phyloP scores from a whole-genome alignment of 2,329 filamentous ascomycete species.

The Colletotrichum orbiculare region DNA sequence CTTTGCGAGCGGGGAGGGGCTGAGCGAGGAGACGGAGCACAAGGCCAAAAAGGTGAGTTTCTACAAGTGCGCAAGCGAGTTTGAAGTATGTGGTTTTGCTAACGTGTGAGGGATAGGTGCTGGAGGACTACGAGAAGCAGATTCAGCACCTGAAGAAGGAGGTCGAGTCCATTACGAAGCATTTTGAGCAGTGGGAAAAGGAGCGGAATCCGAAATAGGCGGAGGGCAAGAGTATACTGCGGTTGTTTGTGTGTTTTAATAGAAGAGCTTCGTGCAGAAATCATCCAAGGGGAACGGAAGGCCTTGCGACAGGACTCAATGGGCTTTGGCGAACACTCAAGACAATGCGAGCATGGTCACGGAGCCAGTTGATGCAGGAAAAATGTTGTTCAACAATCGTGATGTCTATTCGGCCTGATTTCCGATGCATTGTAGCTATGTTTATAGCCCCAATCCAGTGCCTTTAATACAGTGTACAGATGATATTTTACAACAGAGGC shows the following conservation, averaged over 20 bases:
- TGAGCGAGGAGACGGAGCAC: constrained; percentile 77
- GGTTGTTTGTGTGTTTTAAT: constrained; percentile 10
- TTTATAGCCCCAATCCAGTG: constrained; percentile 15
- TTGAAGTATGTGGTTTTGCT: background rate
- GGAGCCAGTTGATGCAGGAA: too few species aligned
- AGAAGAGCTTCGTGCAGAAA: constrained; percentile 7
- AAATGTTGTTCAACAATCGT: constrained; percentile 16
- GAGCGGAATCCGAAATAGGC: constrained; percentile 52
- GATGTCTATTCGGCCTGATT: constrained; percentile 11
- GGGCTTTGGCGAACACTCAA: too few species aligned
- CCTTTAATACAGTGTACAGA: constrained; percentile 32
- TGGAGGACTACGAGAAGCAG: constrained; percentile 86
- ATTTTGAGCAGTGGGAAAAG: constrained; percentile 67
- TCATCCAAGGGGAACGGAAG: too few species aligned
- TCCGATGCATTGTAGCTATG: constrained; percentile 15
- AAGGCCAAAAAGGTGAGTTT: constrained; percentile 78
- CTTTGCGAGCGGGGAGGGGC: constrained; percentile 62
- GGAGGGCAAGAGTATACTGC: background rate
- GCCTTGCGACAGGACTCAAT: too few species aligned
- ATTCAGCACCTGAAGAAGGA: constrained; percentile 80
- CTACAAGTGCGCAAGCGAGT: too few species aligned
- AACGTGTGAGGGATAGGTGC: constrained; percentile 62
- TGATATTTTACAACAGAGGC: constrained; percentile 34
- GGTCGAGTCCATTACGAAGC: constrained; percentile 70
- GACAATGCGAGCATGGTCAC: too few species aligned